These are phyloP conservation scores for Triglochin maritima DNA, from an alignment of 106 monocot species.

Conservation along the genomic window DNA sequence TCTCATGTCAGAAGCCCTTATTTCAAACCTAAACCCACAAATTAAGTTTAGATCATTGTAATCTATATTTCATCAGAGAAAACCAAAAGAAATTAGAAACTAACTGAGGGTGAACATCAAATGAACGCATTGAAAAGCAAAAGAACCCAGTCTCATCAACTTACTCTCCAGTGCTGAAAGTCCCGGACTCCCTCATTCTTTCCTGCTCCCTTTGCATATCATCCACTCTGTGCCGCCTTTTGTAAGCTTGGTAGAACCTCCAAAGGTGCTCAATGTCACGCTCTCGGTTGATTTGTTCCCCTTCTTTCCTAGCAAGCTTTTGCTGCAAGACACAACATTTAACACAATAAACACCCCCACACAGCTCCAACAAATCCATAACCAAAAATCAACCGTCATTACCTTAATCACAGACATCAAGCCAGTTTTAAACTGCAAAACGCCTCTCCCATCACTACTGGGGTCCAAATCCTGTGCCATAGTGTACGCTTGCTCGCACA, in stretches of 20 bases:
- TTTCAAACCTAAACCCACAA: conserved; percentile 7
- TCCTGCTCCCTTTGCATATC: conserved; percentile 70
- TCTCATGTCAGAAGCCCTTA: conserved; percentile 34
- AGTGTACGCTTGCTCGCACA: conserved; percentile 90
- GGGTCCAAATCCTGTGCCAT: conserved; percentile 95
- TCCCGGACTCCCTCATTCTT: conserved; percentile 61
- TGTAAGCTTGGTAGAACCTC: conserved; percentile 66
- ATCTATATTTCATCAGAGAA: neutral
- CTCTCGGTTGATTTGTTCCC: conserved; percentile 42
- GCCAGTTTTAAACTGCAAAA: conserved; percentile 95
- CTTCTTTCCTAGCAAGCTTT: conserved; percentile 76
- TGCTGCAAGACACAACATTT: conserved; percentile 31
- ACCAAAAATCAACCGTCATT: neutral
- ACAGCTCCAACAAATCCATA: neutral
- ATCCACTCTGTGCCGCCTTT: conserved; percentile 58
- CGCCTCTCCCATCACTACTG: conserved; percentile 87
- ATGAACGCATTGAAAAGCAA: neutral
- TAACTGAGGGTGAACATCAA: neutral
- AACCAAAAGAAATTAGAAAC: neutral
- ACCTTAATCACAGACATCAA: conserved; percentile 98
- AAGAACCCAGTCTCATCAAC: too few relatives aligned
- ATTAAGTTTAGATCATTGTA: neutral
- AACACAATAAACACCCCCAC: neutral
- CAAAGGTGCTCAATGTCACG: conserved; percentile 74
- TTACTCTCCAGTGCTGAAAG: conserved; percentile 66